Evolutionary conservation across 495 filamentous ascomycete genomes (phyloP), one percentile per base, ranked within the genome.

Genomic region (Penicillium turbatum): DNA sequence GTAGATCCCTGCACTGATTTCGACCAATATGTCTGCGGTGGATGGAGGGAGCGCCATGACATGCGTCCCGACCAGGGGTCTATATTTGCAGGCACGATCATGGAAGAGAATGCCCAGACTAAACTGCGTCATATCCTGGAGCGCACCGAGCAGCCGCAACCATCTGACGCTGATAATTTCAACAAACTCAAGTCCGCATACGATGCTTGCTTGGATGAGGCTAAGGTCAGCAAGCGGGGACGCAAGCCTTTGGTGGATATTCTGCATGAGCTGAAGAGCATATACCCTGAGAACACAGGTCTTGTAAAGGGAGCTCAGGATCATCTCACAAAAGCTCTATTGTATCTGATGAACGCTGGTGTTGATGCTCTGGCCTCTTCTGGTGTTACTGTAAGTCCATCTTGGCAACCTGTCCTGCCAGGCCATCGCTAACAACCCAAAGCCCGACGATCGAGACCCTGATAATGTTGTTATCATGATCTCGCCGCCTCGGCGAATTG

Each of bases 1-100:
- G 68, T 88, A 36, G 84, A 90, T 62, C 83, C 87, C 4, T 90
- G 87, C 56, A 81, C 73, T 37, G 61, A 87, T 45, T 89, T 89
- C 52, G 85, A 89, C 48, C 72, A 83, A 55, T 79, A 82, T 57
- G 82, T 86, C 32, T 90, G 86, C 60, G 83, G 81, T 46, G 86
- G 86, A 15, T 88, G 84, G 79, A 68, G 73, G 38, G 73, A 81
- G 24, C 78, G 76, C 29, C 80, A 87, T 69, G 85, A 87, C 59
- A 80, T 89, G 54, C 80, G 84, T 4, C 68, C 83, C 16, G 85
- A 88, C 62, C 83, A 84, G 55, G 79, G 82, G 13, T 76, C 78
- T 37, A 75, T 80, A 19, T 83, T 82, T 49, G 77, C 79, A 7
- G 77, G 76, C 24, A 84, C 80, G 2, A 72, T 79, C 17, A 85